Evolutionary conservation across 164 flowering plant genomes (phyloP), one percentile per base, ranked within the genome.

Genomic region (Euptelea pleiosperma): DNA sequence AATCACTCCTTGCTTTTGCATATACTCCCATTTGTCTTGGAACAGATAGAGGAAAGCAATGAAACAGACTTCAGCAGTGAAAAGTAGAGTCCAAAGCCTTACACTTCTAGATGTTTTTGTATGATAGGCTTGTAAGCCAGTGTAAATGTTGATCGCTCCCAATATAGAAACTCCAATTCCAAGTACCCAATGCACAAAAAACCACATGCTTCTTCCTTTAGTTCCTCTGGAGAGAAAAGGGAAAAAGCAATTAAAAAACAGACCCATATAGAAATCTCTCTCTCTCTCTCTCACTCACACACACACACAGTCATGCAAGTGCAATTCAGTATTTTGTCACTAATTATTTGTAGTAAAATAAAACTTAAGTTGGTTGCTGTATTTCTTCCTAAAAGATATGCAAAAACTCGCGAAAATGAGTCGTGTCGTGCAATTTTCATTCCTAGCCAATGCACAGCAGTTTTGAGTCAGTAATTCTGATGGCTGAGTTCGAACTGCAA

Each of bases 21-120:
- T 55, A 43, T 83, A 78, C 0, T 77, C 76, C 85, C 86, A 80
- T 73, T 77, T 87, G 77, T 88, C 96, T 70, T 85, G 91, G 21
- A 83, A 63, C 48, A 85, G 78, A 48, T 85, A 88, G 39, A 83
- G 56, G 66, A 85, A 78, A 16, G 68, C 80, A 26, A 85, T 62
- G 55, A 75, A 35, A 31, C 71, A 67, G 35, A 90, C 58, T 60
- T 90, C 71, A 19, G 66, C 78, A 10, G 88, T 79, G 79, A 87
- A 89, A 34, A 87, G 73, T 14, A 69, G 15, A 21, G 60, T 73
- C 97, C 91, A 89, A 31, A 81, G 29, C 12, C 48, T 55, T 2
- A 69, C 58, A 49, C 79, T 68, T 68, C 48, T 81, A 44, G 68
- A 65, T 16, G 87, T 79, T 68, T 64, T 85, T 41, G 43, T 55